Percentiles rank a stretch among this genome's conserved stretches.
Evolutionary conservation across 192 early-diverging fungal species (phyloP).

Genomic region (Podila horticola): DNA sequence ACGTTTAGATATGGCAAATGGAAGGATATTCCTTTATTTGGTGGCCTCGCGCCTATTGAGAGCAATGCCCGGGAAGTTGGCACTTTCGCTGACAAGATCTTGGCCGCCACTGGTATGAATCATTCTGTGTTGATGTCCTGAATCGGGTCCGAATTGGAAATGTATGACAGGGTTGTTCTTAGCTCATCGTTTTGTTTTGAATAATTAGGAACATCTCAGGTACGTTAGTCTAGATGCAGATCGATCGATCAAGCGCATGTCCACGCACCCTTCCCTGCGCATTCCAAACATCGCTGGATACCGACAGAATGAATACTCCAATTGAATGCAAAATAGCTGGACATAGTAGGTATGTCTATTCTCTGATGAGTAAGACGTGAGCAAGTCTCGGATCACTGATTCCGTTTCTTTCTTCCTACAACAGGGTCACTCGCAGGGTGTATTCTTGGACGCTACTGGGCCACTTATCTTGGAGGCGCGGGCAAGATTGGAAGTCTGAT

Average conservation of each 20-base stretch:
- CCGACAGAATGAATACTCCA: too few relatives aligned
- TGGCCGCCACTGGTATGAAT: background rate
- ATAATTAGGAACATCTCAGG: background rate
- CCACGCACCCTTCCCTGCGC: too few relatives aligned
- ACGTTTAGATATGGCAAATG: conserved; percentile 11
- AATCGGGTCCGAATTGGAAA: too few relatives aligned
- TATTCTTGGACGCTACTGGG: conserved; percentile 40
- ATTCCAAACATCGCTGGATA: too few relatives aligned
- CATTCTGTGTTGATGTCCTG: too few relatives aligned
- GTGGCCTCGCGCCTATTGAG: conserved; percentile 31
- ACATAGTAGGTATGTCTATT: too few relatives aligned
- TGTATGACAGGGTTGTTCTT: background rate
- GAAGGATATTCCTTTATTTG: conserved; percentile 1
- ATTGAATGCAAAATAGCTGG: too few relatives aligned
- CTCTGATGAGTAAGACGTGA: too few relatives aligned
- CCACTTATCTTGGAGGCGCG: conserved; percentile 29
- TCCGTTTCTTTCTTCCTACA: too few relatives aligned
- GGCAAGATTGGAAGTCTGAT: conserved; percentile 33
- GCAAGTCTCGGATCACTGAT: too few relatives aligned
- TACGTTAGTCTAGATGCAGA: conserved; percentile 26
- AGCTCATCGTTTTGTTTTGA: too few relatives aligned
- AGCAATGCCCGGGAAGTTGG: conserved; percentile 18
- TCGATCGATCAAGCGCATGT: too few relatives aligned
- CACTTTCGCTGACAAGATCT: conserved; percentile 22
- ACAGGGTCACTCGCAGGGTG: conserved; percentile 35